Conservation (phyloP, 108 stramenopile genomes). For the Nitzschia inconspicua region DNA sequence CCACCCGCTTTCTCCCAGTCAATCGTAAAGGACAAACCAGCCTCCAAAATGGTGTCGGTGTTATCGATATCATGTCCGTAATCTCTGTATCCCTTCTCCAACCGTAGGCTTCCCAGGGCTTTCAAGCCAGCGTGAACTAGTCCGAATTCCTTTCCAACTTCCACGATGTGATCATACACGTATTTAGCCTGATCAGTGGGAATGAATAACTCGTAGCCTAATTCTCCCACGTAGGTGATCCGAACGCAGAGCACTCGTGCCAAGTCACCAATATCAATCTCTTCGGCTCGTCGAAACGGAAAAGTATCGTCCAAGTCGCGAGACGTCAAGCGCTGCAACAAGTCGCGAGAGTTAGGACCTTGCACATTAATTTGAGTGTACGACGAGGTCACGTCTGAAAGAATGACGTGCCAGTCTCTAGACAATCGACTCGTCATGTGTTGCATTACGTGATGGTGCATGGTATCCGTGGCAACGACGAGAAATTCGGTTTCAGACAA, state of each 20-base stretch:
- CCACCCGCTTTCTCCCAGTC: constrained; percentile 59
- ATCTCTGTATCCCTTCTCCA: constrained; percentile 83
- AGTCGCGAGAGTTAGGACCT: constrained; percentile 58
- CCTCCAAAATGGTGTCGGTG: constrained; percentile 61
- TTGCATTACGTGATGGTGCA: constrained; percentile 61
- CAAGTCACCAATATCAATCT: constrained; percentile 57
- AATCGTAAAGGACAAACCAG: constrained; percentile 69
- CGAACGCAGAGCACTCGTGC: constrained; percentile 42
- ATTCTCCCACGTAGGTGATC: constrained; percentile 82
- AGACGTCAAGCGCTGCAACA: constrained; percentile 50
- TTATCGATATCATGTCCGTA: constrained; percentile 87
- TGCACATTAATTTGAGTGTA: constrained; percentile 71
- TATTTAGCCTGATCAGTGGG: constrained; percentile 56
- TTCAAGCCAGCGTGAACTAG: constrained; percentile 59
- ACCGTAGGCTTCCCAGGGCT: constrained; percentile 61
- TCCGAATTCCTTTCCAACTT: constrained; percentile 27
- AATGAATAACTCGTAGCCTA: constrained; percentile 77
- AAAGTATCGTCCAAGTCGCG: constrained; percentile 38
- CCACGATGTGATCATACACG: constrained; percentile 56
- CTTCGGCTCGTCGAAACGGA: constrained; percentile 46
- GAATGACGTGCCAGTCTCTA: constrained; percentile 20
- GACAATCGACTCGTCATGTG: constrained; percentile 43
- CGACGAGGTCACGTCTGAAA: constrained; percentile 58
- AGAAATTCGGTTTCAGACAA: constrained; percentile 49
- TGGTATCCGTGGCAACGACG: constrained; percentile 76